Evolutionary conservation across 176 grass and related monocot species (phyloP), one percentile per base, ranked within the genome.

Genomic region (Carex myosuroides): DNA sequence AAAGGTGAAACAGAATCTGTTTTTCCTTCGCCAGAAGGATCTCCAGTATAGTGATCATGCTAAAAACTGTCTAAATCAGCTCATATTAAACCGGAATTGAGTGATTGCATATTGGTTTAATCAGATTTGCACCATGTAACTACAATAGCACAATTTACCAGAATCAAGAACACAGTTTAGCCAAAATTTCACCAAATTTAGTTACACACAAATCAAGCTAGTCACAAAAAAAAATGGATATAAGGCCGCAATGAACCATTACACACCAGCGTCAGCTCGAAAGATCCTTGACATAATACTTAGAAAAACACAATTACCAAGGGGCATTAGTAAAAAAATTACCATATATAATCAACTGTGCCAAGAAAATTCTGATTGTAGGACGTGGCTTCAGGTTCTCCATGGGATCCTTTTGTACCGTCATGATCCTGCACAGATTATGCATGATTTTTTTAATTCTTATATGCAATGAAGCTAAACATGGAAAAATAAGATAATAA

Each of bases 291-390:
- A 9, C 50, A 81, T 22, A 63, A 60, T 21, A 60, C 26, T 81
- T 59, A 20, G 17, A 39, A 61, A 21, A 81, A 42, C 18, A 50
- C 13, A 1, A 50, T 52, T 39, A 60, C 39, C 41, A n/a, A 37
- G 63, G 20, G 20, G 18, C 5, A 14, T 68, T 30, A 52, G 33
- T 50, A 30, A 55, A 65, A 65, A 18, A 26, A 33, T 5, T 89
- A 98, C 91, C 95, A 98, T 90, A 95, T 90, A 37, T 95, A 98
- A 82, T 98, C 95, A n/a, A 98, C 92, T 14, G 92, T 98, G 52
- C 95, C 95, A 92, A 95, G 91, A 83, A 98, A 95, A 82, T 88
- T 92, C 44, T 78, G 83, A 84, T 95, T 81, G 81, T 98, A 98
- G 80, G 90, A 91, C 58, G 95, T 98, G 55, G 90, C 95, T 81